Conservation (phyloP, 192 early-diverging fungal species). For the Entrophospora sp. region DNA sequence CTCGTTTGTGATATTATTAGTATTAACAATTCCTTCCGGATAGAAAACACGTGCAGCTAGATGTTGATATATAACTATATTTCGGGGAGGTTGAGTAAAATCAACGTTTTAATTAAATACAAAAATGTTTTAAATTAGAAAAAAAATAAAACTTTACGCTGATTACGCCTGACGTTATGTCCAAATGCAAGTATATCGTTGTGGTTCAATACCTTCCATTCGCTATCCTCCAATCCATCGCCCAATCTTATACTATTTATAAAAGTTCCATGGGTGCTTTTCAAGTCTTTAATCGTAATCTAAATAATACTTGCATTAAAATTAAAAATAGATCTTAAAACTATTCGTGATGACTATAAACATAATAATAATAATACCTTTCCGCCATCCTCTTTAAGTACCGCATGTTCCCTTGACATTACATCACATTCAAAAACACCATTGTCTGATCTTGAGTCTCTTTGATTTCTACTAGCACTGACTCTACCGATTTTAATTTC, state of each 20-base stretch:
- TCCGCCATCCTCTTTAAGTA: conserved; percentile 4
- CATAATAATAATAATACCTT: conserved; percentile 1
- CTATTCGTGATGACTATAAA: background rate
- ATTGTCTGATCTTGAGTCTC: conserved; percentile 14
- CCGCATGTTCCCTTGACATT: conserved; percentile 15
- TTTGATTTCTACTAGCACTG: conserved; percentile 18
- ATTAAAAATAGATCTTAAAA: background rate
- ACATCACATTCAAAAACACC: conserved; percentile 20
- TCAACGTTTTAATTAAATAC: background rate
- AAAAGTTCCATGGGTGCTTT: conserved; percentile 22
- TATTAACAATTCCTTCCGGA: background rate
- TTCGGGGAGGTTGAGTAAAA: too few relatives aligned
- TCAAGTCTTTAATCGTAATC: conserved; percentile 19
- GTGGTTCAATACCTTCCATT: conserved; percentile 1
- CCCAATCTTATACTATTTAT: conserved; percentile 4
- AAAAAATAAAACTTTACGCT: conserved; percentile 6
- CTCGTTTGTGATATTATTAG: background rate
- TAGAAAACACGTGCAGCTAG: conserved; percentile 13
- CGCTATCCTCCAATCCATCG: background rate
- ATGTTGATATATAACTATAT: conserved; percentile 16
- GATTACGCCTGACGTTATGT: conserved; percentile 18
- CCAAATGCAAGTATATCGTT: conserved; percentile 17
- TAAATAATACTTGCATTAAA: background rate
- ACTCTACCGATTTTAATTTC: conserved; percentile 17
- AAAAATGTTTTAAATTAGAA: background rate